Conservation (phyloP, 768 basidiomycete species). For the Termitomyces sp. region DNA sequence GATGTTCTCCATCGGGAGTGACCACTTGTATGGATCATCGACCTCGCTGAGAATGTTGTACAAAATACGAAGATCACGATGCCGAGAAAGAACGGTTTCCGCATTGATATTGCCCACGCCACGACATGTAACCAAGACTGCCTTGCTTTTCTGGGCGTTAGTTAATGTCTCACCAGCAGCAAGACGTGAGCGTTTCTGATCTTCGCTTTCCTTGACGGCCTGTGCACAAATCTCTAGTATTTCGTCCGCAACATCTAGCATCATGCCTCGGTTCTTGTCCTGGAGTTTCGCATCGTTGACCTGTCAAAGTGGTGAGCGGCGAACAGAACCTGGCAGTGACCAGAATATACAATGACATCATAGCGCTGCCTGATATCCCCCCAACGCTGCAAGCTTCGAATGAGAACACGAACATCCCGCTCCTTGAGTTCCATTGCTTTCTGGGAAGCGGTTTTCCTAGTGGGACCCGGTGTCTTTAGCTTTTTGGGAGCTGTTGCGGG, state of each 20-base stretch:
- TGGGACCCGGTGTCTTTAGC: slow-evolving; percentile 64
- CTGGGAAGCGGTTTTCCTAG: slow-evolving; percentile 88
- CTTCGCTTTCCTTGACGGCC: slow-evolving; percentile 82
- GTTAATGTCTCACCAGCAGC: slow-evolving; percentile 86
- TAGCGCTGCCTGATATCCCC: slow-evolving; percentile 95
- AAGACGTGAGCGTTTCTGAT: slow-evolving; percentile 69
- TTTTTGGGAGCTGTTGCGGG: slow-evolving; percentile 66
- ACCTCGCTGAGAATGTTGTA: slow-evolving; percentile 73
- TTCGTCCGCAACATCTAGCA: slow-evolving; percentile 88
- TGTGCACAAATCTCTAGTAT: slow-evolving; percentile 82
- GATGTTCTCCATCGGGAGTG: slow-evolving; percentile 88
- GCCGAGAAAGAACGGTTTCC: slow-evolving; percentile 89
- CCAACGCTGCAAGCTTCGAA: slow-evolving; percentile 95
- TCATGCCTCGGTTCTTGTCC: slow-evolving; percentile 92
- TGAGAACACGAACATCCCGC: slow-evolving; percentile 92
- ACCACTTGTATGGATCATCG: slow-evolving; percentile 78
- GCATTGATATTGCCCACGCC: slow-evolving; percentile 95
- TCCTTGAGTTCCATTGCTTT: slow-evolving; percentile 97
- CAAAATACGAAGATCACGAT: slow-evolving; percentile 85
- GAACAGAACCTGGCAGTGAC: not conserved
- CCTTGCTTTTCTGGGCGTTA: slow-evolving; percentile 95
- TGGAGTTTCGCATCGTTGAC: slow-evolving; percentile 86
- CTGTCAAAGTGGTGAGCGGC: slow-evolving; percentile 32
- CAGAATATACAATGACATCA: slow-evolving; percentile 78
- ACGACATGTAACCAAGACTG: slow-evolving; percentile 87